Base-by-base conservation (phyloP, 139 green algal species). In the Pleodorina starrii region DNA sequence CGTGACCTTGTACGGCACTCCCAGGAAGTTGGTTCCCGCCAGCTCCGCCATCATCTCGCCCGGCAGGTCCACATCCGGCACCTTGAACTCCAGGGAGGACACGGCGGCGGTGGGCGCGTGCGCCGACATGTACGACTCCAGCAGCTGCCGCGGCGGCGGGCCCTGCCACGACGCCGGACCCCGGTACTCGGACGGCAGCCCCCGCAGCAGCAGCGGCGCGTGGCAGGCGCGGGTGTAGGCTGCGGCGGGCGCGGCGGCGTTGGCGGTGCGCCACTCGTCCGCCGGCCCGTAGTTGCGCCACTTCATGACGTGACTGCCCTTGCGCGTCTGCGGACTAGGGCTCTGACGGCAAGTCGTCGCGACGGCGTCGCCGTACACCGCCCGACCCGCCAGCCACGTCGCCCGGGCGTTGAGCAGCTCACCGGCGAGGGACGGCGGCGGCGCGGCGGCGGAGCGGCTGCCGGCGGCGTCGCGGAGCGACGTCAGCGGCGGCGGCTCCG, bases 361-460 rank as follows among this genome's bases (percentile, higher is more conserved):
- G 57, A 90, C 51, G 40, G 77, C 86, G 59, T 86, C 86, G 44
- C 86, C 86, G 66, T 75, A 71, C 59, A 90, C 76, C 29, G 86
- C 46, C 11, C 46, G 46, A 0, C 86, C 86, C 2, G 86, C 86
- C 35, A 90, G 42, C 86, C 86, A 90, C 23, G 86, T 86, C 27
- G 86, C 86, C 0, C 86, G 57, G 3, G 63, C 63, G 69, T 90
- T 90, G 35, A 90, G 57, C 29, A 12, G 57, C 44, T 86, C 57
- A 27, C 79, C 79, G 48, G 79, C 79, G 17, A 86, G 23, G 79
- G 9, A 19, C 5, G 16, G 19, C 40, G 59, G 79, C 17, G 40
- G 50, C 27, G 32, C 48, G 12, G 46, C 32, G 50, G 36, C 23
- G 76, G 50, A 42, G 50, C 44, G 11, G 76, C 27, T 36, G 23